Evolutionary conservation across 2,329 filamentous ascomycete genomes (phyloP).

Genomic region (Uncinocarpus reesii): DNA sequence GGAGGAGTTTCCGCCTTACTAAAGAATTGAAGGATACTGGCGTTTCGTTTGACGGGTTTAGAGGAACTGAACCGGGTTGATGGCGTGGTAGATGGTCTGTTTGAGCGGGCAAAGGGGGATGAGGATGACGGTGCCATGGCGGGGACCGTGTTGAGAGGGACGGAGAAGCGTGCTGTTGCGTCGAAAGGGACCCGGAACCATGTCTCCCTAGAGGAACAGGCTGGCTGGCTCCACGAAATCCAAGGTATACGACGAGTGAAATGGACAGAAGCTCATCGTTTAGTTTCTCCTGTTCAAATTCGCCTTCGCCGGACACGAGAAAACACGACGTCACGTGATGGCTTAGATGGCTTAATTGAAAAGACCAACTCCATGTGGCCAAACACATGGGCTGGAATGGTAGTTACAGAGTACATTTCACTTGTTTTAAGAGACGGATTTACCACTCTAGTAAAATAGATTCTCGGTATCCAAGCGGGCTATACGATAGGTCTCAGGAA

Average conservation of each 20-base stretch:
- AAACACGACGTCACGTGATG: neutral
- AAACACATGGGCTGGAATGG: too few relatives aligned
- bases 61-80: neutral
- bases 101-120: slow-evolving; percentile 9
- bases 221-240: too few relatives aligned
- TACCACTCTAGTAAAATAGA: too few relatives aligned
- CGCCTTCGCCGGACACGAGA: neutral
- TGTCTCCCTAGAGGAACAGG: neutral
- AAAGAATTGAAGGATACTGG: slow-evolving; percentile 64
- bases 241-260: neutral
- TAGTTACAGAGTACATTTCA: too few relatives aligned
- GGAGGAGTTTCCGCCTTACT: slow-evolving; percentile 52
- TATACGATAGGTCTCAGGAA: too few relatives aligned
- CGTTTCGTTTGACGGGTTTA: slow-evolving; percentile 35
- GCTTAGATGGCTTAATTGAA: too few relatives aligned
- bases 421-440: too few relatives aligned
- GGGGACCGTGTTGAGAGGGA: neutral
- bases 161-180: neutral
- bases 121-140: slow-evolving; percentile 7
- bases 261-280: too few relatives aligned
- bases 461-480: too few relatives aligned
- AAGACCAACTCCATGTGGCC: too few relatives aligned
- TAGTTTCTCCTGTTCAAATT: too few relatives aligned
- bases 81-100: neutral
- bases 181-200: neutral